Conservation (phyloP, 352 stramenopile genomes). For the Phytophthora lateralis region DNA sequence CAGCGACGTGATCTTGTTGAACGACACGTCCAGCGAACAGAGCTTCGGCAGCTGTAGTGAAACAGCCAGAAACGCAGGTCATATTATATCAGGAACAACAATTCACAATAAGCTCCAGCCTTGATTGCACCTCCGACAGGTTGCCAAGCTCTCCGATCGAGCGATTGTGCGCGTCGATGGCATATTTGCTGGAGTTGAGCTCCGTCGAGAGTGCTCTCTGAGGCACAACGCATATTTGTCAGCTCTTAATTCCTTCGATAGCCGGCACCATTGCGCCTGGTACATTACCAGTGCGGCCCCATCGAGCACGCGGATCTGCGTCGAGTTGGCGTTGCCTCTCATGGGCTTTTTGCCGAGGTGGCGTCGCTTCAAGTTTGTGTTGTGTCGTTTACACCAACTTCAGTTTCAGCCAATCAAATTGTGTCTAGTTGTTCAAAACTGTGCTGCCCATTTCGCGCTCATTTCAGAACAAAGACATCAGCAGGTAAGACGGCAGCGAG, state of each 20-base stretch:
- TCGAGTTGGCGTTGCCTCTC: constrained; percentile 25
- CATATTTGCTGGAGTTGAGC: constrained; percentile 84
- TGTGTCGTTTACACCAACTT: constrained; percentile 6
- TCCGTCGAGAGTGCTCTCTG: constrained; percentile 54
- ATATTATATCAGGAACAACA: not conserved
- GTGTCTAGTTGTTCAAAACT: constrained; percentile 14
- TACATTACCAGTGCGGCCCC: constrained; percentile 39
- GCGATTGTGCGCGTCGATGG: constrained; percentile 80
- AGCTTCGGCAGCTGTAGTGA: constrained; percentile 62
- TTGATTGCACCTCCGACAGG: constrained; percentile 54
- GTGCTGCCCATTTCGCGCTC: constrained; percentile 21
- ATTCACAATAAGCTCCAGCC: not conserved
- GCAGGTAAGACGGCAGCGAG: not conserved
- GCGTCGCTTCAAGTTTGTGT: constrained; percentile 31
- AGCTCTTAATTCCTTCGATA: not conserved
- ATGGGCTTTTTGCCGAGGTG: constrained; percentile 8
- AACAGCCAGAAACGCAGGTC: not conserved
- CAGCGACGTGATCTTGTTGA: constrained; percentile 67
- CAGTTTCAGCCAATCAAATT: constrained; percentile 22
- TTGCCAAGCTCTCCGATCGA: constrained; percentile 64
- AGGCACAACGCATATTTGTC: not conserved
- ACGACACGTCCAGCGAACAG: constrained; percentile 79
- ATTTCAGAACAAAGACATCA: constrained; percentile 19
- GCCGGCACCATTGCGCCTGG: not conserved
- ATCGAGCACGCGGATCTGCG: constrained; percentile 50